Conservation (phyloP, 2,329 filamentous ascomycete genomes). For the Pseudonectria buxi region DNA sequence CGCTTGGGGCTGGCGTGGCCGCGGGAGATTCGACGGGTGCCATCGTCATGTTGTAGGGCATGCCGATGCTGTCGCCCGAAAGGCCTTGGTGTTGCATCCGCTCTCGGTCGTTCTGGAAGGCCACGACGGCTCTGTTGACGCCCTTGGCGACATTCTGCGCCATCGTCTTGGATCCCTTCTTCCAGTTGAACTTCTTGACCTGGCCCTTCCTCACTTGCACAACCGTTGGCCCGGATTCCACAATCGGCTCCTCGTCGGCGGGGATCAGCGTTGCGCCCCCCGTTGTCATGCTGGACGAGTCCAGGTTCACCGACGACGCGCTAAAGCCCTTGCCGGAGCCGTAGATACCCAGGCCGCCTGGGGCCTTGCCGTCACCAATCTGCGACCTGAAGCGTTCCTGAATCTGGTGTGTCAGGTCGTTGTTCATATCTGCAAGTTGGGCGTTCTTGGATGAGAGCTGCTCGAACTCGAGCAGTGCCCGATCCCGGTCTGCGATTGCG, state of each 20-base stretch:
- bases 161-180: slow-evolving; percentile 89
- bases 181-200: slow-evolving; percentile 97
- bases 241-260: slow-evolving; percentile 58
- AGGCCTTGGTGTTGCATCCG: slow-evolving; percentile 46
- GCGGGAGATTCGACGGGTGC: slow-evolving; percentile 45
- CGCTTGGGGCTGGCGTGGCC: slow-evolving; percentile 8
- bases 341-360: slow-evolving; percentile 53
- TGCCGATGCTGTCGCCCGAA: slow-evolving; percentile 56
- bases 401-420: slow-evolving; percentile 88
- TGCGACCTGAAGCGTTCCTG: slow-evolving; percentile 87
- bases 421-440: slow-evolving; percentile 90
- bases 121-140: slow-evolving; percentile 83
- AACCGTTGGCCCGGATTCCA: slow-evolving; percentile 78
- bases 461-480: slow-evolving; percentile 91
- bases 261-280: slow-evolving; percentile 52
- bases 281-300: slow-evolving; percentile 48
- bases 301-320: slow-evolving; percentile 45
- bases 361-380: slow-evolving; percentile 44
- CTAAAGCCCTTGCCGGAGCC: slow-evolving; percentile 44
- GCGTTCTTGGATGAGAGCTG: slow-evolving; percentile 90
- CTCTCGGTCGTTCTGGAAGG: slow-evolving; percentile 57
- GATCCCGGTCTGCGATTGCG: slow-evolving; percentile 79
- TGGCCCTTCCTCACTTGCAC: slow-evolving; percentile 93
- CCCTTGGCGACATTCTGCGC: slow-evolving; percentile 93
- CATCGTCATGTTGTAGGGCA: slow-evolving; percentile 65